These are phyloP conservation scores for Thraustochytrium striatum DNA, from an alignment of 352 stramenopile genomes.

Conservation along the genomic window DNA sequence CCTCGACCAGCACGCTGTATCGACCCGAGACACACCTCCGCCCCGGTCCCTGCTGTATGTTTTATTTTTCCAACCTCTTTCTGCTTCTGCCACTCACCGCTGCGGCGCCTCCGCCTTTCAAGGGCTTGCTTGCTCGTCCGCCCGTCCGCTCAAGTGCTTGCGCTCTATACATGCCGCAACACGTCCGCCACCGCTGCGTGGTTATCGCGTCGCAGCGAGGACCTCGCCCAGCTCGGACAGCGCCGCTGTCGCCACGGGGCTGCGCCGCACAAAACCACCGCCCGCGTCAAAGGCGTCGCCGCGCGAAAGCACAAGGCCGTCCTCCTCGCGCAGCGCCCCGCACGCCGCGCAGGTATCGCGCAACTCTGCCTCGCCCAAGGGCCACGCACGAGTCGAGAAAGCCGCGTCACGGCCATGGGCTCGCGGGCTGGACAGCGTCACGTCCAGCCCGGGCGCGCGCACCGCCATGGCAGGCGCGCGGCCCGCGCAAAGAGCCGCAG, in stretches of 20 bases:
- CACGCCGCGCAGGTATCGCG: not conserved
- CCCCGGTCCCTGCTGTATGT: not conserved
- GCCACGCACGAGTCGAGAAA: not conserved
- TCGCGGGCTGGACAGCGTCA: constrained; percentile 4
- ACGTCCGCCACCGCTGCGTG: too few relatives aligned
- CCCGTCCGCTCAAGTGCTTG: too few relatives aligned
- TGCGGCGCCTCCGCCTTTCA: not conserved
- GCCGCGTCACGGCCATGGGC: not conserved
- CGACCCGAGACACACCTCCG: not conserved
- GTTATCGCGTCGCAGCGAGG: too few relatives aligned
- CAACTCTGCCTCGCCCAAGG: not conserved
- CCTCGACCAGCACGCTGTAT: not conserved
- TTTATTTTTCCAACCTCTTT: not conserved
- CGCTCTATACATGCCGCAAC: too few relatives aligned
- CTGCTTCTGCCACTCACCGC: not conserved
- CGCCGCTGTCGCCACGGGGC: not conserved
- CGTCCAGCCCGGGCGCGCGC: not conserved
- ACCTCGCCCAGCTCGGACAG: too few relatives aligned
- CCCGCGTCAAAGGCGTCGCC: not conserved
- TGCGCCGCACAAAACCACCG: not conserved
- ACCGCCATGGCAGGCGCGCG: not conserved
- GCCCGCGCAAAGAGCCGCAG: not conserved
- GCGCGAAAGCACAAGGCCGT: not conserved
- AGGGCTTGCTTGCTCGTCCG: not conserved
- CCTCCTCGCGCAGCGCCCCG: not conserved